Conservation (phyloP, 306 rosid genomes). For the Luffa aegyptiaca region DNA sequence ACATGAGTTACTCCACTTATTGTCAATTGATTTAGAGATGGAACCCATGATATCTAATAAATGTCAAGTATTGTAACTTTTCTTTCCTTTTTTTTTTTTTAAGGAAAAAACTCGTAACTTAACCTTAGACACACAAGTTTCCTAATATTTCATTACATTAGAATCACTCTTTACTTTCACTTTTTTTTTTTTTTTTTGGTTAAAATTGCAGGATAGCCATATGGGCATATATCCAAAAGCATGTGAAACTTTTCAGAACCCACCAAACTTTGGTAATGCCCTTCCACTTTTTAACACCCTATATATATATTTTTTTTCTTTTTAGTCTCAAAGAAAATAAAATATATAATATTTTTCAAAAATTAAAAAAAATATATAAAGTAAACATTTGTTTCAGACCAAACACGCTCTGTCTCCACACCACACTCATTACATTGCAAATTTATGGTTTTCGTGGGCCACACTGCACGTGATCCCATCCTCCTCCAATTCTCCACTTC, state of each 20-base stretch:
- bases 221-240: neutral
- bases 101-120: too few species aligned
- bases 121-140: too few species aligned
- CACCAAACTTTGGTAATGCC: slow-evolving; percentile 27
- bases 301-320: slow-evolving; percentile 7
- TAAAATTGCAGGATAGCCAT: too few species aligned
- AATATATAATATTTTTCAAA: too few species aligned
- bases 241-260: slow-evolving; percentile 70
- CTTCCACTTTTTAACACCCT: slow-evolving; percentile 11
- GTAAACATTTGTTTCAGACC: neutral
- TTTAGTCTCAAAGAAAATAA: slow-evolving; percentile 1
- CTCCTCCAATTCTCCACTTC: neutral
- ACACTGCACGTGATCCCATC: slow-evolving; percentile 2
- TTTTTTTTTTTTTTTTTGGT: too few species aligned
- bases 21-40: too few species aligned
- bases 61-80: too few species aligned
- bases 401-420: neutral
- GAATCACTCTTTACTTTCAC: too few species aligned
- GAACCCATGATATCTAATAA: too few species aligned
- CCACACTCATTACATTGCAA: neutral
- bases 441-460: neutral
- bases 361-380: neutral
- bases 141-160: too few species aligned
- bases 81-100: too few species aligned
- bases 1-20: too few species aligned